Base-by-base conservation (phyloP, 164 flowering plant species). In the Nelumbo lutea region DNA sequence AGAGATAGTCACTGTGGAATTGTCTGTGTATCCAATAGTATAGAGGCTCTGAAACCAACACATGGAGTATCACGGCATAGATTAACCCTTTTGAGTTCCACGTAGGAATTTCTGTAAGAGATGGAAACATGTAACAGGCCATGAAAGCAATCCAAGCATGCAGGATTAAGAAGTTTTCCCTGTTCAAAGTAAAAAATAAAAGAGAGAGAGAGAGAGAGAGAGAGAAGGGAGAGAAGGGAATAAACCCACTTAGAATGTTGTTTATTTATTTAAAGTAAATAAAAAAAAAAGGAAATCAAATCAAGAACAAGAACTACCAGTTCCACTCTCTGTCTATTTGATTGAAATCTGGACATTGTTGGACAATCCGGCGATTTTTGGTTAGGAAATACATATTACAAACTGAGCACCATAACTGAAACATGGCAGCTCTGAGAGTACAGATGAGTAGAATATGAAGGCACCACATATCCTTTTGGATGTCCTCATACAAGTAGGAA, bases 301-400 rank as follows among this genome's bases (percentile, higher is more conserved):
- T 7, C 2, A 6, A 8, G 0, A 52, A 11, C 0, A 1, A 51
- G n/a, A 9, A 1, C 59, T 87, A 90, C 98, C 98, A 93, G 68
- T 93, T 71, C 96, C 96, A 90, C 79, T 93, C 93, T 39, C 51
- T 73, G 63, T 90, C 96, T 15, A 93, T 86, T 76, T 93, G 96
- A 66, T 88, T 80, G 75, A 80, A 93, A 73, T 84, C 95, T 7
- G 77, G 72, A 1, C 95, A 91, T 38, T 77, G 69, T 66, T 82
- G 80, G 44, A 73, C 62, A 59, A 93, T 72, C n/a, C 84, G 69
- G 10, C 81, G 85, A 48, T 68, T 79, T 41, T 86, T 76, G 11
- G 82, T 85, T 1, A 90, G 77, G 76, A 84, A 93, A 8, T 84
- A 74, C 90, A 88, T 83, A 75, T 61, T 77, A 44, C 46, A 59